These are phyloP conservation scores for Metschnikowia matae DNA, from an alignment of 805 yeast genomes.

Conservation along the genomic window DNA sequence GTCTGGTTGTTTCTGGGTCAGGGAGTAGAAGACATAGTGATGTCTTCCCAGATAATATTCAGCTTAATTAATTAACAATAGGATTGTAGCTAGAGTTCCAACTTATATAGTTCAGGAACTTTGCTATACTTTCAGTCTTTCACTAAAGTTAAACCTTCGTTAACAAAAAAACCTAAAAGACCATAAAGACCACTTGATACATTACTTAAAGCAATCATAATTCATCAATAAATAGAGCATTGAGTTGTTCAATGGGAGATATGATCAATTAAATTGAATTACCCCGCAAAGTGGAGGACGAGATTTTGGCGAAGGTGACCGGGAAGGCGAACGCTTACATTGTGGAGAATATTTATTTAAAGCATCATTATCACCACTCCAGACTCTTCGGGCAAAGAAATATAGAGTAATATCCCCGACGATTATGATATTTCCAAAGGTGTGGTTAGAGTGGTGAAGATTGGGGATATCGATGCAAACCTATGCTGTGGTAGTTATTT, in stretches of 20 bases:
- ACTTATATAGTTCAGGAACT: no score
- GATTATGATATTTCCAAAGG: constrained; percentile 73
- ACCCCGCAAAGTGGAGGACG: constrained; percentile 54
- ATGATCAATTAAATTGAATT: constrained; percentile 69
- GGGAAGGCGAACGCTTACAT: constrained; percentile 54
- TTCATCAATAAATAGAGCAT: no score
- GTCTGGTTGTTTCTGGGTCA: no score
- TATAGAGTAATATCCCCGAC: constrained; percentile 61
- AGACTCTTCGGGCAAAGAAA: constrained; percentile 39
- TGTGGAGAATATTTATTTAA: constrained; percentile 41
- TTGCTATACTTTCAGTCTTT: no score
- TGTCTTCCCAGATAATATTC: no score
- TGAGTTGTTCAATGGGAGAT: constrained; percentile 83
- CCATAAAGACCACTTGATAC: no score
- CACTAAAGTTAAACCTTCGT: no score
- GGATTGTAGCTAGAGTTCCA: no score
- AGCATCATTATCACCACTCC: constrained; percentile 56
- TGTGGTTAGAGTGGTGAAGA: constrained; percentile 65
- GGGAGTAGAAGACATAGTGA: no score
- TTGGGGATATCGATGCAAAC: constrained; percentile 70
- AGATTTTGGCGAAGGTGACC: constrained; percentile 46
- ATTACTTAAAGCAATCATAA: no score
- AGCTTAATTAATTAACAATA: no score
- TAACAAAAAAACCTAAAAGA: no score
- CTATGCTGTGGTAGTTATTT: constrained; percentile 92